Conservation (phyloP, 2,329 filamentous ascomycete species). For the Trichophyton verrucosum region DNA sequence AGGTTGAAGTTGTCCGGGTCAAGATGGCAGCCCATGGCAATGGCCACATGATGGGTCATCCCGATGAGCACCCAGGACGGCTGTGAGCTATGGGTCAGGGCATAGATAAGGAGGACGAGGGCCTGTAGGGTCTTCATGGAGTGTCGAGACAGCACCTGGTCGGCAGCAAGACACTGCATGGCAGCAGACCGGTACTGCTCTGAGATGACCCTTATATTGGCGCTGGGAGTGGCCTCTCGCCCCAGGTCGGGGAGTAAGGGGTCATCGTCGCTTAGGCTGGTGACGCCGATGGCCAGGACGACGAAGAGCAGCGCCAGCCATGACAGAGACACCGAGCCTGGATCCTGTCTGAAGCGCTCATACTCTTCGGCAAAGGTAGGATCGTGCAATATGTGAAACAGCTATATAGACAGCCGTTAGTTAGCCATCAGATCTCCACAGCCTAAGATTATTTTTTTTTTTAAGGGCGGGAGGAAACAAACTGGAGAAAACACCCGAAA, state of each 20-base stretch:
- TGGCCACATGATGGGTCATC: slow-evolving; percentile 29
- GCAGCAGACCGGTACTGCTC: slow-evolving; percentile 28
- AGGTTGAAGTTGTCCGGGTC: slow-evolving; percentile 28
- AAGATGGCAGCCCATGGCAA: slow-evolving; percentile 32
- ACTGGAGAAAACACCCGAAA: slow-evolving; percentile 30
- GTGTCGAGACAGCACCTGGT: slow-evolving; percentile 28
- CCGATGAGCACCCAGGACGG: slow-evolving; percentile 31
- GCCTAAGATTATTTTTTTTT: not conserved
- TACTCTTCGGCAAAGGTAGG: slow-evolving; percentile 31
- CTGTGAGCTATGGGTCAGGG: slow-evolving; percentile 25
- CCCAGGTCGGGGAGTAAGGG: slow-evolving; percentile 27
- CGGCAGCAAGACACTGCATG: slow-evolving; percentile 29
- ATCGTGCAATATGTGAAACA: slow-evolving; percentile 33
- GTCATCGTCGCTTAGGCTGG: slow-evolving; percentile 26
- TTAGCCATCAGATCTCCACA: not conserved
- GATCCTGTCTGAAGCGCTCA: slow-evolving; percentile 26
- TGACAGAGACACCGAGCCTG: slow-evolving; percentile 24
- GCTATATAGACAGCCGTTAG: slow-evolving; percentile 8
- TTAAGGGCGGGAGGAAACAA: slow-evolving; percentile 10
- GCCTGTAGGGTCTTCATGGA: slow-evolving; percentile 31
- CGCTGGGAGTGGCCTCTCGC: slow-evolving; percentile 24
- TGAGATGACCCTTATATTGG: slow-evolving; percentile 27
- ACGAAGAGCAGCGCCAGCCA: slow-evolving; percentile 31
- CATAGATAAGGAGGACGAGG: slow-evolving; percentile 30
- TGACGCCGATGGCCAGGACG: slow-evolving; percentile 29